A percentile compares a stretch with the other conserved stretches of the same genome.
These are phyloP conservation scores for Pseudozyma tsukubaensis DNA, from an alignment of 1,284 basidiomycete species.

Conservation along the genomic window DNA sequence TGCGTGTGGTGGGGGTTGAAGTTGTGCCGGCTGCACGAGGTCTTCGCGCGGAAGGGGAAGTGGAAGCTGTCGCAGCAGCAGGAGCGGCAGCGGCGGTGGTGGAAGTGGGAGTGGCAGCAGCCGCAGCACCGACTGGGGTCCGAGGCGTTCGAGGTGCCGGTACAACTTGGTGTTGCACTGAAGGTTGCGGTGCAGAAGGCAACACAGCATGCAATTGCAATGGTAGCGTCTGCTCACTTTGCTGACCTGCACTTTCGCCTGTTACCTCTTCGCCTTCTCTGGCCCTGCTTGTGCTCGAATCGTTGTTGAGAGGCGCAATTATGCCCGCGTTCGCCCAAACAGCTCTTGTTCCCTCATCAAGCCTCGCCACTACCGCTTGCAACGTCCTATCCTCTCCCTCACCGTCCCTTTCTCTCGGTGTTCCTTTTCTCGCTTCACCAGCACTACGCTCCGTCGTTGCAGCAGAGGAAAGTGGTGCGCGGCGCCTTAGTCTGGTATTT, in stretches of 20 bases:
- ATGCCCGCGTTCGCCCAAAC: neutral
- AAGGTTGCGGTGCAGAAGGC: neutral
- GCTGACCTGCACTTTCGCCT: slow-evolving; percentile 10
- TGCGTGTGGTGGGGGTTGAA: neutral
- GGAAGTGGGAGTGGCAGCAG: neutral
- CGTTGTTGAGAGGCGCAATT: neutral
- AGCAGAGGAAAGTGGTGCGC: too few relatives aligned
- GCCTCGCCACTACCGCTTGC: neutral
- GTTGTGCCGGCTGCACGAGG: neutral
- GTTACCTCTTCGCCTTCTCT: neutral
- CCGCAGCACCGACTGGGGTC: too few relatives aligned
- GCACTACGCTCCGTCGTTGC: too few relatives aligned
- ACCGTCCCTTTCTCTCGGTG: neutral
- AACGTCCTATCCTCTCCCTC: neutral
- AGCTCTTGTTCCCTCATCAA: neutral
- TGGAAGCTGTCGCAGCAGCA: neutral
- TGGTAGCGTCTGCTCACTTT: slow-evolving; percentile 23
- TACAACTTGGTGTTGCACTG: too few relatives aligned
- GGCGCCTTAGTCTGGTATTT: neutral
- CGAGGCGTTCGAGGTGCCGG: neutral
- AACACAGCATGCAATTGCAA: slow-evolving; percentile 9
- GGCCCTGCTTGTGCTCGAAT: neutral
- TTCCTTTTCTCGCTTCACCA: neutral
- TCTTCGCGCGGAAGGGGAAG: neutral
- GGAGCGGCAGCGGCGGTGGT: neutral